phyloP scores from a whole-genome alignment of 2,329 filamentous ascomycete species.

The Colletotrichum sp. region DNA sequence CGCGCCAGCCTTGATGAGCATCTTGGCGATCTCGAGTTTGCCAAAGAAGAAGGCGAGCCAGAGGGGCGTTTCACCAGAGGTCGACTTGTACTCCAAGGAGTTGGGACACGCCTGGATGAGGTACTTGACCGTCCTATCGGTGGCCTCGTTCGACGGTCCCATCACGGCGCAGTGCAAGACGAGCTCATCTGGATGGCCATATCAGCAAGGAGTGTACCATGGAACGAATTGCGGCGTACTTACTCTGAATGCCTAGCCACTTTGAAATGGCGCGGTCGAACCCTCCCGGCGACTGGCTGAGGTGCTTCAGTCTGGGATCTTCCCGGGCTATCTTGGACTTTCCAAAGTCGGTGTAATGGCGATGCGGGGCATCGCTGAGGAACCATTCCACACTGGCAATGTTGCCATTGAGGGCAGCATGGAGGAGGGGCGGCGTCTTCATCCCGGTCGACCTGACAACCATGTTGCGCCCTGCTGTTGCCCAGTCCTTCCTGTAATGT shows the following conservation, averaged over 20 bases:
- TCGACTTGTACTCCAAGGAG: conserved; percentile 66
- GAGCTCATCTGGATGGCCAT: conserved; percentile 54
- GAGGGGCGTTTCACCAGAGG: conserved; percentile 68
- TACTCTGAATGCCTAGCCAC: conserved; percentile 67
- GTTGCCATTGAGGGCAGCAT: conserved; percentile 60
- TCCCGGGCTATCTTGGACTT: conserved; percentile 62
- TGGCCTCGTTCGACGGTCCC: conserved; percentile 41
- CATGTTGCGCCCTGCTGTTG: conserved; percentile 60
- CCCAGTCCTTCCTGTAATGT: conserved; percentile 67
- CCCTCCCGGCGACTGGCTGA: conserved; percentile 64
- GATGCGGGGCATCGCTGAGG: conserved; percentile 70
- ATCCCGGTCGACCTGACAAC: conserved; percentile 43
- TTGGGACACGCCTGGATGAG: conserved; percentile 67
- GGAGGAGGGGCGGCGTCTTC: conserved; percentile 63
- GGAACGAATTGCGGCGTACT: conserved; percentile 30
- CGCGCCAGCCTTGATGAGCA: conserved; percentile 71
- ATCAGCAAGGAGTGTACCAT: conserved; percentile 24
- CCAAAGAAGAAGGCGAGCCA: conserved; percentile 67
- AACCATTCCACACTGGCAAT: conserved; percentile 81
- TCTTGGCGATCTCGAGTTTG: conserved; percentile 58
- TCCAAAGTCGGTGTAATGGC: conserved; percentile 72
- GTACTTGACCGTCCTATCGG: conserved; percentile 66
- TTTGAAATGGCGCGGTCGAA: conserved; percentile 67
- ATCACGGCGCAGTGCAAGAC: conserved; percentile 71
- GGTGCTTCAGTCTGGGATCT: conserved; percentile 66